Percentiles rank a stretch among this genome's conserved stretches.
phyloP scores from a whole-genome alignment of 2,329 filamentous ascomycete genomes.

The Fusarium sp. region DNA sequence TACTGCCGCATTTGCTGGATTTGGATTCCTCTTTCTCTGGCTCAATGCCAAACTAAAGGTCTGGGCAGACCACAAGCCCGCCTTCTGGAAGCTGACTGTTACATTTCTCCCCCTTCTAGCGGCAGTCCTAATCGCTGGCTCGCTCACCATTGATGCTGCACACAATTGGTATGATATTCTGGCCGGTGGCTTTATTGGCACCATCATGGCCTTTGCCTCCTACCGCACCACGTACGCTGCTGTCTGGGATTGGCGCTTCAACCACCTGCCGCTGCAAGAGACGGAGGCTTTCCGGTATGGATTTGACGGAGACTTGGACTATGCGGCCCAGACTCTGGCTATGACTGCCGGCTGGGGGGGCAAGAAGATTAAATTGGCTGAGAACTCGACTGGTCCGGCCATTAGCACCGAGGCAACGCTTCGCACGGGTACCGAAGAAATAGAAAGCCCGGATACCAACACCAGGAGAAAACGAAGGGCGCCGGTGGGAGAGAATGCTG shows the following conservation, averaged over 20 bases:
- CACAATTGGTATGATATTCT: slow-evolving; percentile 79
- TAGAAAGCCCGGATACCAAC: slow-evolving; percentile 30
- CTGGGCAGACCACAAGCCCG: slow-evolving; percentile 72
- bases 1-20: slow-evolving; percentile 71
- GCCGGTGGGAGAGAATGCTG: slow-evolving; percentile 35
- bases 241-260: slow-evolving; percentile 75
- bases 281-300: slow-evolving; percentile 48
- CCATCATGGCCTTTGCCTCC: slow-evolving; percentile 67
- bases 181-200: slow-evolving; percentile 72
- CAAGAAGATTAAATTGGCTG: slow-evolving; percentile 32
- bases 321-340: slow-evolving; percentile 39
- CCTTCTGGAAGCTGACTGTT: slow-evolving; percentile 73
- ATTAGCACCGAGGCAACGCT: slow-evolving; percentile 21
- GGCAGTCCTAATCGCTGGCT: slow-evolving; percentile 68
- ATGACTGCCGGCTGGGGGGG: slow-evolving; percentile 45
- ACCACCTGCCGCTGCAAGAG: slow-evolving; percentile 71
- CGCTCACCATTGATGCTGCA: slow-evolving; percentile 71
- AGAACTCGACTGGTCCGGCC: slow-evolving; percentile 13
- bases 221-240: slow-evolving; percentile 76
- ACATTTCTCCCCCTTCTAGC: slow-evolving; percentile 69
- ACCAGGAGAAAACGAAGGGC: slow-evolving; percentile 29
- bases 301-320: slow-evolving; percentile 29
- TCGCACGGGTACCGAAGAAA: slow-evolving; percentile 35
- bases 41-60: slow-evolving; percentile 79
- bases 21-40: slow-evolving; percentile 73